Evolutionary conservation across 202 grass and related monocot species (phyloP).

Genomic region (Dendrocalamus latiflorus): DNA sequence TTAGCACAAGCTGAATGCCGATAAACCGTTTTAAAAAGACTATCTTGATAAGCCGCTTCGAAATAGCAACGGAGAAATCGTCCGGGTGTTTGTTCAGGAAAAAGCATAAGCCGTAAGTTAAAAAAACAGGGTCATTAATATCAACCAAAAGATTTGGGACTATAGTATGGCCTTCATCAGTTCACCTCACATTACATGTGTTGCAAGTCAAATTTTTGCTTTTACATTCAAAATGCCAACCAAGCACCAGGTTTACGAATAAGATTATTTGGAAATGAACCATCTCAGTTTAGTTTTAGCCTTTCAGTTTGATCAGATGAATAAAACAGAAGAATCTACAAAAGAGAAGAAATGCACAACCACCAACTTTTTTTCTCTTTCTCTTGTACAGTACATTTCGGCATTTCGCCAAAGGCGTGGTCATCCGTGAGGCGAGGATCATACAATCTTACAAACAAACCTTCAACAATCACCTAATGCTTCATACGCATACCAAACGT

Average conservation of each 20-base stretch:
- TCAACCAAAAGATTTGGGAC: too few relatives aligned
- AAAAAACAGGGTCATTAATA: too few relatives aligned
- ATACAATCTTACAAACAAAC: constrained; percentile 15
- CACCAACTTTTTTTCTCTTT: not conserved
- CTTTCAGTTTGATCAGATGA: not conserved
- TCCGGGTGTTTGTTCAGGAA: too few relatives aligned
- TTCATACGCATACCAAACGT: constrained; percentile 15
- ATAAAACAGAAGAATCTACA: not conserved
- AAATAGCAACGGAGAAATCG: too few relatives aligned
- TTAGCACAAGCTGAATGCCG: too few relatives aligned
- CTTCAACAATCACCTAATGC: constrained; percentile 35
- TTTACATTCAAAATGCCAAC: not conserved
- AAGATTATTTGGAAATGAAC: not conserved
- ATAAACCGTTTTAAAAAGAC: too few relatives aligned
- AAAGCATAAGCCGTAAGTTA: too few relatives aligned
- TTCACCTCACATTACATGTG: not conserved
- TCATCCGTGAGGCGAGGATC: not conserved
- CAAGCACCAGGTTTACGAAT: not conserved
- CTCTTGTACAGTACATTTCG: constrained; percentile 47
- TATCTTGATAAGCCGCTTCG: too few relatives aligned
- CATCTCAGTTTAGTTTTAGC: not conserved
- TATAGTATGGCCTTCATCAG: too few relatives aligned
- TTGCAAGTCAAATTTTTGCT: not conserved
- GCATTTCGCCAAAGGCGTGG: constrained; percentile 22
- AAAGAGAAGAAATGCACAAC: constrained; percentile 17